Conservation (phyloP, 2,329 filamentous ascomycete genomes). For the Shiraia bambusicola region DNA sequence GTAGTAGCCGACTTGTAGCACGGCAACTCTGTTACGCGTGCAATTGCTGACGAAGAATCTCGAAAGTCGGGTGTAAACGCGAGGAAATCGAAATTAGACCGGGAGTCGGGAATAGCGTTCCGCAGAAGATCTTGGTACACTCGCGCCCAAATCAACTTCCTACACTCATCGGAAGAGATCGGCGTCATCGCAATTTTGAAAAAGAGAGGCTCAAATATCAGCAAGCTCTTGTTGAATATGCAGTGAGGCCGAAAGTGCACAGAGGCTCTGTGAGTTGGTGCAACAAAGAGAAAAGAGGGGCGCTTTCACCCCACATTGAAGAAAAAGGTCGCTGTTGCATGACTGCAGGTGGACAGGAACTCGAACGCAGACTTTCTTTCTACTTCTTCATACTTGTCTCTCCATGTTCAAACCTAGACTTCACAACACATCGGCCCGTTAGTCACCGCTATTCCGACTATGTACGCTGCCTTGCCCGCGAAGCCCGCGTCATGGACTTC, state of each 20-base stretch:
- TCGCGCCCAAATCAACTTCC: conserved; percentile 25
- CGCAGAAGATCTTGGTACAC: conserved; percentile 43
- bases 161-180: conserved; percentile 11
- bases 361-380: too few relatives aligned
- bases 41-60: conserved; percentile 38
- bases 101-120: conserved; percentile 48
- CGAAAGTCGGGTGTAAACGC: conserved; percentile 49
- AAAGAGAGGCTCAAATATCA: not conserved
- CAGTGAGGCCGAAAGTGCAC: not conserved
- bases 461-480: too few relatives aligned
- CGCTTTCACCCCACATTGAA: too few relatives aligned
- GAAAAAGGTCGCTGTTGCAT: too few relatives aligned
- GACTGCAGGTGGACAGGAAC: too few relatives aligned
- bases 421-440: too few relatives aligned
- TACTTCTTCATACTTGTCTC: too few relatives aligned
- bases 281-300: too few relatives aligned
- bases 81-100: conserved; percentile 48
- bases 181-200: conserved; percentile 15
- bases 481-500: too few relatives aligned
- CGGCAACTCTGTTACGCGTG: conserved; percentile 33
- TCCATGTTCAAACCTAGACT: too few relatives aligned
- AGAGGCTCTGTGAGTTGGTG: too few relatives aligned
- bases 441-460: too few relatives aligned
- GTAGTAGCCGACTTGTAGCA: conserved; percentile 35
- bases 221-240: not conserved